Evolutionary conservation across 2,329 filamentous ascomycete genomes (phyloP).

Genomic region (Xylariaceae sp.): DNA sequence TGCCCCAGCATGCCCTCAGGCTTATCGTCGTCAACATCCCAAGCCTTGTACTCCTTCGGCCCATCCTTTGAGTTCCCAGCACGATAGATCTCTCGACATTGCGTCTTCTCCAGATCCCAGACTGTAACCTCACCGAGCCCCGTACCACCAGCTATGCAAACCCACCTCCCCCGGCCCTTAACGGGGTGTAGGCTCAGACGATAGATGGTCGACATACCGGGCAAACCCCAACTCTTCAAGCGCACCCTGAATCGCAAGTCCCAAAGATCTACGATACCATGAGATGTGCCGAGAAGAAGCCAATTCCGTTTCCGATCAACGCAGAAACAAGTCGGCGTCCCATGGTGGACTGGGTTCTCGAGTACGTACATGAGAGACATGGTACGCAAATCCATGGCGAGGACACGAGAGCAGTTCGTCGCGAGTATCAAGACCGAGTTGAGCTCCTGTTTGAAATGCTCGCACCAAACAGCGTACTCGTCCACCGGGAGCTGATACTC

Average conservation of each 20-base stretch:
- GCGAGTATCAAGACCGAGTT: constrained; percentile 79
- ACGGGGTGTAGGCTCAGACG: constrained; percentile 73
- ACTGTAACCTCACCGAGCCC: constrained; percentile 84
- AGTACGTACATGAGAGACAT: constrained; percentile 79
- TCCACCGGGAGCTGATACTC: constrained; percentile 70
- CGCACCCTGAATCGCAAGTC: constrained; percentile 91
- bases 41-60: constrained; percentile 68
- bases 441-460: constrained; percentile 80
- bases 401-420: constrained; percentile 76
- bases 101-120: constrained; percentile 89
- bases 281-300: constrained; percentile 85
- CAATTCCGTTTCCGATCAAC: constrained; percentile 82
- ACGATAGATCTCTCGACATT: constrained; percentile 85
- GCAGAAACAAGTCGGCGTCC: constrained; percentile 85
- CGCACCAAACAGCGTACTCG: constrained; percentile 83
- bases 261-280: constrained; percentile 91
- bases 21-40: constrained; percentile 85
- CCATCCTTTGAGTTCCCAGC: constrained; percentile 56
- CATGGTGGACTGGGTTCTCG: constrained; percentile 85
- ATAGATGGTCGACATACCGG: constrained; percentile 74
- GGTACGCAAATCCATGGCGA: constrained; percentile 79
- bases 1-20: constrained; percentile 80
- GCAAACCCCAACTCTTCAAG: constrained; percentile 81
- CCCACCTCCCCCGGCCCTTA: constrained; percentile 73
- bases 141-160: constrained; percentile 85